Evolutionary conservation across 1,284 basidiomycete species (phyloP), one percentile per base, ranked within the genome.

Genomic region (Irpex sp.): DNA sequence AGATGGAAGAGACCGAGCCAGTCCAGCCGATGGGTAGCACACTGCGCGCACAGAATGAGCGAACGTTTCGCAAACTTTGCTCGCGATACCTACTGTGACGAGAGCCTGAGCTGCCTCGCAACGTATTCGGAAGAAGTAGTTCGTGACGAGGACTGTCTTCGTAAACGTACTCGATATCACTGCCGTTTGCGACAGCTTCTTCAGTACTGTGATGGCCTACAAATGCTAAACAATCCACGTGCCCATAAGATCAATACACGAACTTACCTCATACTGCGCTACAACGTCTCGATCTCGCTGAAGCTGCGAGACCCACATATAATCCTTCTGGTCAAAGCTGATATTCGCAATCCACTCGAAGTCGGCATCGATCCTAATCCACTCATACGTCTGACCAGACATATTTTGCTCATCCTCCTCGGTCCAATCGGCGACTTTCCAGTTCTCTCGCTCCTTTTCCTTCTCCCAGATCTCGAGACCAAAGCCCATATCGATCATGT

Each of bases 331-430:
- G 63, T 96, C 92, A 70, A 98, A 98, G 65, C 91, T 89, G 67
- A 98, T 87, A 56, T 84, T 84, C 17, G 94, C 92, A 64, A 99
- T 92, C 97, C 97, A 99, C 78, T 99, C 97, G 76, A 97, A 97
- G 74, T 99, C 97, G 17, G 97, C 95, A 74, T 99, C 97, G 81
- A 99, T 94, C 64, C 97, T 85, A 68, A 99, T 99, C 97, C 97
- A 99, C 77, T 99, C 97, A 78, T 98, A 99, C 1, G 93, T 96
- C 66, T 96, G 96, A 51, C 92, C 94, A 65, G 89, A 89, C 94
- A 98, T 98, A 56, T 85, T 83, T 65, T 89, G 87, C 73, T 98
- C 97, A 67, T 98, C 96, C 70, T 97, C 95, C 73, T 98, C 97
- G 4, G 92, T 96, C 97, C 96, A 99, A 75, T 98, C 97, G 9